phyloP scores from a whole-genome alignment of 257 asterid genomes.

The Gentiana dahurica region DNA sequence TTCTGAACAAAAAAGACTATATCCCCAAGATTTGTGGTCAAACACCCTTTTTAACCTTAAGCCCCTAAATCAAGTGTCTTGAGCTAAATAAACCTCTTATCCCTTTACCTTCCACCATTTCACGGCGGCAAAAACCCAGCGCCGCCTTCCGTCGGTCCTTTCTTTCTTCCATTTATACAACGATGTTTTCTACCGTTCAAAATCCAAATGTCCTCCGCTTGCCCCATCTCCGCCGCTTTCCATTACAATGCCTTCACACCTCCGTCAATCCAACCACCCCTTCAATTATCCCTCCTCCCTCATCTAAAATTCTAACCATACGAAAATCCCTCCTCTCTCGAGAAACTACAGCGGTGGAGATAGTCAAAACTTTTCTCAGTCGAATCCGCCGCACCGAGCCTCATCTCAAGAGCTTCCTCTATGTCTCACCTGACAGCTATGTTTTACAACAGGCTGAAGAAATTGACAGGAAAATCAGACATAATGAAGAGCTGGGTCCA shows the following conservation, averaged over 20 bases:
- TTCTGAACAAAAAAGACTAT: too few species aligned
- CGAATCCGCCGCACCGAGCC: slow-evolving; percentile 77
- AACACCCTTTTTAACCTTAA: too few species aligned
- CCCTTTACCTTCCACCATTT: too few species aligned
- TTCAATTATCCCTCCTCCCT: slow-evolving; percentile 22
- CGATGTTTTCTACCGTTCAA: slow-evolving; percentile 55
- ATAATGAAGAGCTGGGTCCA: slow-evolving; percentile 57
- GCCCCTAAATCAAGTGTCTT: too few species aligned
- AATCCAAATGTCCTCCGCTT: slow-evolving; percentile 60
- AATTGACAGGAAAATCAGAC: slow-evolving; percentile 49
- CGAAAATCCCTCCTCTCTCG: slow-evolving; percentile 68
- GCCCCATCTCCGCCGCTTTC: slow-evolving; percentile 11
- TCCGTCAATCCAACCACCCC: slow-evolving; percentile 18
- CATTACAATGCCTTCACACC: slow-evolving; percentile 37
- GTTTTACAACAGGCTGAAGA: slow-evolving; percentile 63
- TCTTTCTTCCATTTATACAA: too few species aligned
- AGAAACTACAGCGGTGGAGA: slow-evolving; percentile 60
- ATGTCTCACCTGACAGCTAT: slow-evolving; percentile 45
- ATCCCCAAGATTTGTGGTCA: too few species aligned
- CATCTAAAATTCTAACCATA: slow-evolving; percentile 65
- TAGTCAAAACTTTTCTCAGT: slow-evolving; percentile 50
- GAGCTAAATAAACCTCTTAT: too few species aligned
- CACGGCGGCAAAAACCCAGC: too few species aligned
- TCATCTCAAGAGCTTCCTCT: slow-evolving; percentile 69
- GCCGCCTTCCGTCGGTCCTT: too few species aligned